These are phyloP conservation scores for Nigrograna mackinnonii DNA, from an alignment of 2,329 filamentous ascomycete genomes.

Conservation along the genomic window DNA sequence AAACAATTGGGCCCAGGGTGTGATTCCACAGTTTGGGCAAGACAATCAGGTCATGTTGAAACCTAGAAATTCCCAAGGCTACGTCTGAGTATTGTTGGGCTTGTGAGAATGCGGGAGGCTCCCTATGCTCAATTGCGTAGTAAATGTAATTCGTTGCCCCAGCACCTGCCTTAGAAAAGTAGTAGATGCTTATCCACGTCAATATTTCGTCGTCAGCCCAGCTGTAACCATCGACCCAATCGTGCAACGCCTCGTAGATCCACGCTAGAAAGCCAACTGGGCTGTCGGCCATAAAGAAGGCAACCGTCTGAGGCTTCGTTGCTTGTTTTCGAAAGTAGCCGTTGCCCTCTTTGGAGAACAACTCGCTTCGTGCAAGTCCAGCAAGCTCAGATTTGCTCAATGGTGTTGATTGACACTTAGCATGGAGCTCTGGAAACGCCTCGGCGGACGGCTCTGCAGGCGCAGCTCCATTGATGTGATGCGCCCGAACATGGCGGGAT, in stretches of 20 bases:
- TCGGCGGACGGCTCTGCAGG: slow-evolving; percentile 4
- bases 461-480: slow-evolving; percentile 8
- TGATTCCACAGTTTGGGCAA: slow-evolving; percentile 12
- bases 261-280: slow-evolving; percentile 71
- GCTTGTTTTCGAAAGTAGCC: slow-evolving; percentile 8
- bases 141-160: slow-evolving; percentile 66
- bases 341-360: slow-evolving; percentile 56
- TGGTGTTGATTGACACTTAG: neutral
- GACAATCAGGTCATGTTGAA: slow-evolving; percentile 6
- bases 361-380: slow-evolving; percentile 2
- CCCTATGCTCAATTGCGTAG: slow-evolving; percentile 56
- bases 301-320: slow-evolving; percentile 71
- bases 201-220: slow-evolving; percentile 75
- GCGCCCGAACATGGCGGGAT: slow-evolving; percentile 5
- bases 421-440: slow-evolving; percentile 5
- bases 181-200: slow-evolving; percentile 72
- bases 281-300: slow-evolving; percentile 68
- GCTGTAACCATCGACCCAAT: slow-evolving; percentile 69
- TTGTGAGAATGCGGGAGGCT: slow-evolving; percentile 1
- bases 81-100: slow-evolving; percentile 10
- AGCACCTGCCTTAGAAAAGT: slow-evolving; percentile 67
- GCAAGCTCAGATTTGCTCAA: slow-evolving; percentile 1
- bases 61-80: neutral
- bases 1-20: slow-evolving; percentile 42
- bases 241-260: slow-evolving; percentile 77